Evolutionary conservation across 495 filamentous ascomycete species (phyloP).

Genomic region (Aspergillus hancockii): DNA sequence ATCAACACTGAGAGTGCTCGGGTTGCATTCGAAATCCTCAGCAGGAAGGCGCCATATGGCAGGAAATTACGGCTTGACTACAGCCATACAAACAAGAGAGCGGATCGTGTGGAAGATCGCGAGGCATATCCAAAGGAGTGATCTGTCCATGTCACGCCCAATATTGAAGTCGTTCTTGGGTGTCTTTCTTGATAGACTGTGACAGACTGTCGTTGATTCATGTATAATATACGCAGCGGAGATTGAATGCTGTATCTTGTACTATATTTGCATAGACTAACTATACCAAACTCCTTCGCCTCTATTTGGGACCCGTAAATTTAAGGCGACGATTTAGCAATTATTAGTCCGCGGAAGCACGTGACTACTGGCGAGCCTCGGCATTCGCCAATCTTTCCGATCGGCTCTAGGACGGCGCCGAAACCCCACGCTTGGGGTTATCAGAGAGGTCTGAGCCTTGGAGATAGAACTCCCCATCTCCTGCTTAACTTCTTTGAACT

Average conservation of each 20-base stretch:
- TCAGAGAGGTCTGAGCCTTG: not conserved
- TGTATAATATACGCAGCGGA: not conserved
- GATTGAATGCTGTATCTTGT: not conserved
- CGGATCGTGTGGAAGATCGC: not conserved
- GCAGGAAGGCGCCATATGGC: constrained; percentile 61
- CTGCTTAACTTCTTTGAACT: not conserved
- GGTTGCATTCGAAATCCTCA: constrained; percentile 56
- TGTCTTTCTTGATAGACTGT: not conserved
- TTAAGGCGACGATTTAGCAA: not conserved
- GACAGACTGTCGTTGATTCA: not conserved
- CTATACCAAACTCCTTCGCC: not conserved
- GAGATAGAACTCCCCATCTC: constrained; percentile 9
- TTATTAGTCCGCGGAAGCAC: constrained; percentile 16
- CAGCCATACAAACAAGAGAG: constrained; percentile 22
- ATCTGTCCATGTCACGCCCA: not conserved
- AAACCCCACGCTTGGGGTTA: constrained; percentile 36
- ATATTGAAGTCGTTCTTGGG: not conserved
- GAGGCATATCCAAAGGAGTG: not conserved
- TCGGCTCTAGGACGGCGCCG: constrained; percentile 30
- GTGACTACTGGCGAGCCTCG: constrained; percentile 42
- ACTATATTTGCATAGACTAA: constrained; percentile 4
- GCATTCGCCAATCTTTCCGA: constrained; percentile 25
- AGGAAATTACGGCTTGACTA: constrained; percentile 69
- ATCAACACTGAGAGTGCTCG: constrained; percentile 60
- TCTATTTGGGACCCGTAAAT: not conserved